These are phyloP conservation scores for Agrostemma githago DNA, from an alignment of 148 eudicot species.

Conservation along the genomic window DNA sequence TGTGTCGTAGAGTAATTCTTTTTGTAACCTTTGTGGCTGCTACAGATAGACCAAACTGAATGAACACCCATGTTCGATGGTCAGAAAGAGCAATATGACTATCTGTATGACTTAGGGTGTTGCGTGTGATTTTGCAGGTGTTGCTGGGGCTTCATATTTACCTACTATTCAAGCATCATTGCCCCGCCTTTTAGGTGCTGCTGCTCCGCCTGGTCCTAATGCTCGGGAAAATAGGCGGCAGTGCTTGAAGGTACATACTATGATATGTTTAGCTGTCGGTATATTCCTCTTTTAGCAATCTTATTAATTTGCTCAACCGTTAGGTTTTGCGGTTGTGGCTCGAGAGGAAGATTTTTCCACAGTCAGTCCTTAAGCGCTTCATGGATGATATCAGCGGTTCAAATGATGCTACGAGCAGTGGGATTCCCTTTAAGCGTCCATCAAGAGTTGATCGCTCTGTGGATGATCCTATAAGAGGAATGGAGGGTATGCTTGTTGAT, in stretches of 20 bases:
- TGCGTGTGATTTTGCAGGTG: constrained; percentile 36
- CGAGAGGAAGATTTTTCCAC: constrained; percentile 92
- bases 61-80: neutral
- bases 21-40: neutral
- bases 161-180: constrained; percentile 79
- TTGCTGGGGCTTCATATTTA: constrained; percentile 85
- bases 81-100: neutral
- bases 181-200: constrained; percentile 83
- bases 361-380: constrained; percentile 60
- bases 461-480: constrained; percentile 94
- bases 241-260: constrained; percentile 64
- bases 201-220: constrained; percentile 74
- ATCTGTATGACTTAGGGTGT: neutral
- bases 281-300: constrained; percentile 6
- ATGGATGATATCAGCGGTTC: constrained; percentile 65
- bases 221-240: constrained; percentile 91
- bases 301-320: neutral
- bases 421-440: constrained; percentile 58
- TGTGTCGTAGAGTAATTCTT: constrained; percentile 8
- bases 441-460: constrained; percentile 82
- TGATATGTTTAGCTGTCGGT: constrained; percentile 5
- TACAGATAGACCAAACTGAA: neutral
- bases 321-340: constrained; percentile 90
- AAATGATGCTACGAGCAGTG: constrained; percentile 50
- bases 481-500: constrained; percentile 97